Conservation (phyloP, 352 stramenopile genomes). For the Phytopythium boreale region DNA sequence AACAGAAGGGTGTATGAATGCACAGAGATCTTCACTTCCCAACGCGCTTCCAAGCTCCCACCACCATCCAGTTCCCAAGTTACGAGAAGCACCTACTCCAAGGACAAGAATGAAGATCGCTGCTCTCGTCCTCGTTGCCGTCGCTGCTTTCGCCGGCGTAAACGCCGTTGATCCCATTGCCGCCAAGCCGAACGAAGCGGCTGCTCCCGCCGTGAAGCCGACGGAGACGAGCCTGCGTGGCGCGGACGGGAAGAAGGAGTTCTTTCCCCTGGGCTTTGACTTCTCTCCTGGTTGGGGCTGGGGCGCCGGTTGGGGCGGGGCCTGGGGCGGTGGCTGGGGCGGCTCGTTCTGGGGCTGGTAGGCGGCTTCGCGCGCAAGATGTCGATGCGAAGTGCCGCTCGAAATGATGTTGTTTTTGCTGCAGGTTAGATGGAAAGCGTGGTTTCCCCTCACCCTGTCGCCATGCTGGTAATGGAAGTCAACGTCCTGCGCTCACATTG, state of each 20-base stretch:
- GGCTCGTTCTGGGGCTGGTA: neutral
- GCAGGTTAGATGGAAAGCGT: too few species aligned
- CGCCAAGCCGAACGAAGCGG: neutral
- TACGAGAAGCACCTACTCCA: neutral
- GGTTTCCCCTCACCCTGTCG: too few species aligned
- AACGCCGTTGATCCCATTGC: neutral
- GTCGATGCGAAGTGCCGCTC: too few species aligned
- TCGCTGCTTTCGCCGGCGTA: neutral
- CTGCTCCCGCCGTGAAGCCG: neutral
- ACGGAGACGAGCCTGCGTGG: neutral
- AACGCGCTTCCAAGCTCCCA: neutral
- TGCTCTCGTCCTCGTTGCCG: neutral
- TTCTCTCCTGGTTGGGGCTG: neutral
- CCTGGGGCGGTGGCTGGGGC: neutral
- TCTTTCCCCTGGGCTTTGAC: neutral
- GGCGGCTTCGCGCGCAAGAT: too few species aligned
- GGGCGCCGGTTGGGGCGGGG: neutral
- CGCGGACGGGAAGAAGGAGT: neutral
- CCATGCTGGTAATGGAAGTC: too few species aligned
- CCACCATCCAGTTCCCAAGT: neutral
- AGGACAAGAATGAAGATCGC: neutral
- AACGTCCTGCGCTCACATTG: too few species aligned
- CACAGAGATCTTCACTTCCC: neutral
- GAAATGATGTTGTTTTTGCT: too few species aligned
- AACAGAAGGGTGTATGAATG: too few species aligned